Conservation (phyloP, 108 stramenopile species). For the Licmophora abbreviata region DNA sequence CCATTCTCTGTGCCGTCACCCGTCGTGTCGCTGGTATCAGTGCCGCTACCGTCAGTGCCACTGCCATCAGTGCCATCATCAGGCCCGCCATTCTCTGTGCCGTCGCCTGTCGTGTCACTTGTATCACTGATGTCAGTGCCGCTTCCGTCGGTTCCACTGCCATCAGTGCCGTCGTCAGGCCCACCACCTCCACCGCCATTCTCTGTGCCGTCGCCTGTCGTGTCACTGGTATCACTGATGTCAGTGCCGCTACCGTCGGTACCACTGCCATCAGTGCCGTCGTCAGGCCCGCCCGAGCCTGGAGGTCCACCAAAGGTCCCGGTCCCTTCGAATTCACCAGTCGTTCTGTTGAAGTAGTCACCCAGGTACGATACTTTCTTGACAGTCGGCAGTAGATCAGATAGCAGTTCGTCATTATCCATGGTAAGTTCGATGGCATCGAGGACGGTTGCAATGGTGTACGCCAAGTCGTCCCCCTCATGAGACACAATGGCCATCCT, state of each 20-base stretch:
- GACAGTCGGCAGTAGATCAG: slow-evolving; percentile 1
- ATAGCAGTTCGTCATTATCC: slow-evolving; percentile 39
- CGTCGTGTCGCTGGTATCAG: neutral
- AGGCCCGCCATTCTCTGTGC: neutral
- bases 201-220: neutral
- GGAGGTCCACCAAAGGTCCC: too few relatives aligned
- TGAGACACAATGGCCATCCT: neutral
- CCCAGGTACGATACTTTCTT: slow-evolving; percentile 7
- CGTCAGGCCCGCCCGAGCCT: too few relatives aligned
- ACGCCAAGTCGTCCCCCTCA: neutral
- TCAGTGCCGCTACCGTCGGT: too few relatives aligned
- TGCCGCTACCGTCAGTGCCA: neutral
- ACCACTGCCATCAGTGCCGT: too few relatives aligned
- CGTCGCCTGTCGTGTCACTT: too few relatives aligned
- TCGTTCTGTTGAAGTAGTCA: neutral
- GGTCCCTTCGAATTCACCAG: too few relatives aligned
- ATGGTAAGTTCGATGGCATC: slow-evolving; percentile 32
- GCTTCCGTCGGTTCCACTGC: neutral
- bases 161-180: neutral
- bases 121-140: too few relatives aligned
- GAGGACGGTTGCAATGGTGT: slow-evolving; percentile 18
- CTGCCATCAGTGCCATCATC: neutral
- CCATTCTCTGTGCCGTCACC: too few relatives aligned
- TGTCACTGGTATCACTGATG: neutral
- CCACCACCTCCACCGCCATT: neutral